Conservation (phyloP, 1,284 basidiomycete species). For the Malassezia furfur region DNA sequence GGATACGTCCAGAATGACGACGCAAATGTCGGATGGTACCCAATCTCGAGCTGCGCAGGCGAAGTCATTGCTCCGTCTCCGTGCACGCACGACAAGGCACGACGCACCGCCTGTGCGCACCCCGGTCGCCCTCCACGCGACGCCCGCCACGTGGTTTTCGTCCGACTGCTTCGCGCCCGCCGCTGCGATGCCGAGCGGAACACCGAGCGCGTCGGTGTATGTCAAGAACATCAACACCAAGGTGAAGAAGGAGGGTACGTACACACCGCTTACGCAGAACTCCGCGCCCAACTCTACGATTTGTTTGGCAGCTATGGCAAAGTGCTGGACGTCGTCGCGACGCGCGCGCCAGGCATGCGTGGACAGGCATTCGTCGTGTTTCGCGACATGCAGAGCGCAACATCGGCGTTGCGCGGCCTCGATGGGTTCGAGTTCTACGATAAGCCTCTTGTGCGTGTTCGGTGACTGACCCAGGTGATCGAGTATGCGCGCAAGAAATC, state of each 20-base stretch:
- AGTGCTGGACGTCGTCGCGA: conserved; percentile 87
- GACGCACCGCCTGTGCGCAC: too few relatives aligned
- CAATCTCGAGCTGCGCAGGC: conserved; percentile 29
- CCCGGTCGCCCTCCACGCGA: background rate
- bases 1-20: conserved; percentile 44
- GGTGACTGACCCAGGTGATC: conserved; percentile 51
- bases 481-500: conserved; percentile 76
- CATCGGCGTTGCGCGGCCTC: conserved; percentile 77
- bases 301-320: conserved; percentile 88
- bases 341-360: conserved; percentile 73
- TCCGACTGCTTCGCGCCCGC: background rate
- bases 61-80: conserved; percentile 24
- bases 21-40: conserved; percentile 34
- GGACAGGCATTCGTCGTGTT: conserved; percentile 97
- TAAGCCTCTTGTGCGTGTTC: conserved; percentile 66
- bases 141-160: conserved; percentile 3
- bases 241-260: conserved; percentile 69
- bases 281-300: conserved; percentile 70
- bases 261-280: conserved; percentile 53
- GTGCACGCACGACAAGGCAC: too few relatives aligned
- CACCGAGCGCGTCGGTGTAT: conserved; percentile 81
- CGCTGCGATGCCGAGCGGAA: conserved; percentile 11
- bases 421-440: conserved; percentile 89
- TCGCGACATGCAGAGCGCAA: conserved; percentile 73
- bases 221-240: conserved; percentile 89